Base-by-base conservation (phyloP, 768 basidiomycete genomes). In the Omphalotus guepiniiformis region DNA sequence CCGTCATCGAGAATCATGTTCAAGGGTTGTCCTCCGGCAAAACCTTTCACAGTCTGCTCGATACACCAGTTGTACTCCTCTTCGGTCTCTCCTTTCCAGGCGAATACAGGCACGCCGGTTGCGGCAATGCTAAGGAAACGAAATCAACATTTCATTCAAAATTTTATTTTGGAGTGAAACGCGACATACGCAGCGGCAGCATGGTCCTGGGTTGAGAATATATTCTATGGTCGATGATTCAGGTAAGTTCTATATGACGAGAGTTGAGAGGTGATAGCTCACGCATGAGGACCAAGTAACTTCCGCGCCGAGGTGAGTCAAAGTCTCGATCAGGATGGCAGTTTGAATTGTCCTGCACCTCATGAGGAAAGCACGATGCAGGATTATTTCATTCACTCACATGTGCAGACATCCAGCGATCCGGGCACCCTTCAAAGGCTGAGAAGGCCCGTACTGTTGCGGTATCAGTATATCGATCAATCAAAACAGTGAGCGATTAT, bases 1-100 rank as follows among this genome's bases (percentile, higher is more conserved):
- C 96, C 96, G 65, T 99, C 96, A 60, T 99, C 96, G 63, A 98
- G 82, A 67, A 99, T 98, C 94, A 99, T 86, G 83, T 99, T 99
- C 62, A 95, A 71, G 43, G 86, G 63, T 68, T 94, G 73, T 56
- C 87, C 87, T 53, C 73, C 82, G 21, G 84, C 71, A 80, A 99
- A 99, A n/a, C 82, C 89, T 56, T 80, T 67, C 55, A 99, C 67
- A 39, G 91, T 89, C 72, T 99, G 96, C 63, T 98, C 93, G 57
- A 99, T 92, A 67, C 94, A 98, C 96, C 96, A 99, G 55, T 70
- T 63, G 72, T 97, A 98, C 66, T 99, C 96, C 69, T 97, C 96
- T 64, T 98, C 96, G 38, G 94, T 94, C 76, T 99, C 96, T 48
- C 96, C 96, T 75, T 99, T 99, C 96, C 96, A 99, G 34, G 96